phyloP scores from a whole-genome alignment of 1,139 yeast genomes.

The Pneumocystis oryctolagi region DNA sequence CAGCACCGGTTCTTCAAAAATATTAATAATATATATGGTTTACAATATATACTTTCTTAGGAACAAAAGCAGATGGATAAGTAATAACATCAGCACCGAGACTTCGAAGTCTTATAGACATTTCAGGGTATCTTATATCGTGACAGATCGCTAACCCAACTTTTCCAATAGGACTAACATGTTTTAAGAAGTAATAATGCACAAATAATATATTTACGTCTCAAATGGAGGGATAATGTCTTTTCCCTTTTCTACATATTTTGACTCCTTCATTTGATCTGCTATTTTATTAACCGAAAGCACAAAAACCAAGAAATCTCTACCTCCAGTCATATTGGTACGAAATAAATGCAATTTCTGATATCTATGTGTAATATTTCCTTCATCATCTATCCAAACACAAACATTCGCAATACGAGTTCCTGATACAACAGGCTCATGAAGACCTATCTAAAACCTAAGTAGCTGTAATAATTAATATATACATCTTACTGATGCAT shows the following conservation, averaged over 20 bases:
- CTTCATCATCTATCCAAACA: conserved; percentile 51
- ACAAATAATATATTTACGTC: conserved; percentile 54
- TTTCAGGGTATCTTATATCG: conserved; percentile 65
- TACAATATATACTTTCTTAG: not conserved
- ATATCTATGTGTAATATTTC: conserved; percentile 51
- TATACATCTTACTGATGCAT: conserved; percentile 21
- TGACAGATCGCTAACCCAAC: not conserved
- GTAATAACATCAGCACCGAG: conserved; percentile 66
- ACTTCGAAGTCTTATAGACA: conserved; percentile 47
- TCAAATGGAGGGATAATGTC: conserved; percentile 41
- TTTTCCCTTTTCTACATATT: conserved; percentile 52
- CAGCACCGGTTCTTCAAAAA: not conserved
- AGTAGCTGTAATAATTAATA: conserved; percentile 19
- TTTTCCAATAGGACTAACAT: not conserved
- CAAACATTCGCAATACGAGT: conserved; percentile 33
- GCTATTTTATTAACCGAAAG: conserved; percentile 18
- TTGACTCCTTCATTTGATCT: conserved; percentile 48
- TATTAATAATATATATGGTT: not conserved
- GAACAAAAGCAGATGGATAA: conserved; percentile 82
- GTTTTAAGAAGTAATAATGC: conserved; percentile 44
- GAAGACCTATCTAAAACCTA: conserved; percentile 57
- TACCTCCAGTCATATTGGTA: conserved; percentile 41
- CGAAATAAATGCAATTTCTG: conserved; percentile 84
- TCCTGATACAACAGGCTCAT: conserved; percentile 43
- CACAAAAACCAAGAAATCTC: not conserved